These are phyloP conservation scores for Wickerhamomyces ciferrii DNA, from an alignment of 805 yeast species.

Conservation along the genomic window DNA sequence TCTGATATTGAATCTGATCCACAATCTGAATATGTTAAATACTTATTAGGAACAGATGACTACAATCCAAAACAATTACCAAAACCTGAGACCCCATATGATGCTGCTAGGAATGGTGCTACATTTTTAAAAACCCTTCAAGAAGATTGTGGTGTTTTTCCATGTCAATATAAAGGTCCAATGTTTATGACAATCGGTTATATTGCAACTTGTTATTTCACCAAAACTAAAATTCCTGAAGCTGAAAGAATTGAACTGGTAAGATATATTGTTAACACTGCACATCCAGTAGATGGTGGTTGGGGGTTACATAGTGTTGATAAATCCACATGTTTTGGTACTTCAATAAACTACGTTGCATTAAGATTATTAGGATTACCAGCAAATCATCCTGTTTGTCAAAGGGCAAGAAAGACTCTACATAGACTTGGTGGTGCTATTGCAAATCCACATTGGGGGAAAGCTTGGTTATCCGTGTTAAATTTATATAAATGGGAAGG, in stretches of 20 bases:
- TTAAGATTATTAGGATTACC: slow-evolving; percentile 76
- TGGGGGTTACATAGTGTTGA: slow-evolving; percentile 96
- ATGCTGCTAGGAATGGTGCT: slow-evolving; percentile 72
- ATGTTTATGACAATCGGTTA: slow-evolving; percentile 96
- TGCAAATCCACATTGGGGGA: slow-evolving; percentile 96
- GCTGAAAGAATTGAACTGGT: slow-evolving; percentile 64
- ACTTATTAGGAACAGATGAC: slow-evolving; percentile 39
- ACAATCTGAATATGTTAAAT: slow-evolving; percentile 53
- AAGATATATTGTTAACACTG: slow-evolving; percentile 81
- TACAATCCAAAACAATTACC: slow-evolving; percentile 32
- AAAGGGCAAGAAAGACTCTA: slow-evolving; percentile 68
- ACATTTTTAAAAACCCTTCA: slow-evolving; percentile 66
- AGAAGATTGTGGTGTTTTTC: slow-evolving; percentile 80
- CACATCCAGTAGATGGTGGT: slow-evolving; percentile 99
- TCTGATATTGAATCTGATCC: slow-evolving; percentile 35
- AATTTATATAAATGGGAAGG: slow-evolving; percentile 93
- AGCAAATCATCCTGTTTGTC: slow-evolving; percentile 70
- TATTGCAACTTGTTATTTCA: slow-evolving; percentile 66
- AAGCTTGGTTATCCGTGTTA: slow-evolving; percentile 78
- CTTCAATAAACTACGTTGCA: slow-evolving; percentile 79
- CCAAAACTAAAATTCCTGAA: slow-evolving; percentile 63
- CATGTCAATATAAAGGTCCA: slow-evolving; percentile 94
- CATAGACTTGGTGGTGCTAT: slow-evolving; percentile 82
- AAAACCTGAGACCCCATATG: slow-evolving; percentile 37
- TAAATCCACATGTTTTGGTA: slow-evolving; percentile 93